These are phyloP conservation scores for Aspergillus conjunctus DNA, from an alignment of 495 filamentous ascomycete species.

Conservation along the genomic window DNA sequence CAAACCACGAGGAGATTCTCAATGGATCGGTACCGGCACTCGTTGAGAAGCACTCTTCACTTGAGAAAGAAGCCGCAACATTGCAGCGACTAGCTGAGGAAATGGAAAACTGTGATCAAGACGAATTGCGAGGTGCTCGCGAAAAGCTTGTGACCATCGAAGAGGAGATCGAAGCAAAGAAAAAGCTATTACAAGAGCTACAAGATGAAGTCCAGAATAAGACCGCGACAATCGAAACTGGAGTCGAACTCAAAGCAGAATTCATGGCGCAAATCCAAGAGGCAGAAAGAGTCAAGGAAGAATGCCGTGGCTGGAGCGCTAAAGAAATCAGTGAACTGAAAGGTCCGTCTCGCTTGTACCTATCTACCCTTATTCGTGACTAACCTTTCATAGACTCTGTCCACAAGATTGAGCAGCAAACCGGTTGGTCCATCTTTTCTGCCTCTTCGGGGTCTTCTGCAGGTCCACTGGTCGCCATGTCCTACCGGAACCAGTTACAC, in stretches of 20 bases:
- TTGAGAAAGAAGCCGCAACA: slow-evolving; percentile 62
- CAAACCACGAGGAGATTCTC: slow-evolving; percentile 67
- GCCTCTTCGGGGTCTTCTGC: slow-evolving; percentile 45
- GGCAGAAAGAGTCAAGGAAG: slow-evolving; percentile 80
- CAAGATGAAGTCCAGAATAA: slow-evolving; percentile 63
- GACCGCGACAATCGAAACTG: slow-evolving; percentile 58
- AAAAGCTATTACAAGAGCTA: slow-evolving; percentile 62
- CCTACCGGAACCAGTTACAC: slow-evolving; percentile 75
- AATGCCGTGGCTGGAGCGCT: slow-evolving; percentile 85
- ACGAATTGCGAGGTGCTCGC: slow-evolving; percentile 69
- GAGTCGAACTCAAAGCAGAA: slow-evolving; percentile 65
- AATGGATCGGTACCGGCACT: slow-evolving; percentile 65
- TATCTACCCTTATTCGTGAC: not conserved
- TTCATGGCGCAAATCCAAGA: slow-evolving; percentile 74
- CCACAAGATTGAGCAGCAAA: slow-evolving; percentile 63
- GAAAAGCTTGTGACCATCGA: slow-evolving; percentile 65
- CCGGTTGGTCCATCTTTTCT: slow-evolving; percentile 77
- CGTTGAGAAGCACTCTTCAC: slow-evolving; percentile 55
- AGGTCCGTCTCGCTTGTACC: slow-evolving; percentile 48
- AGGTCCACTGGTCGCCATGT: slow-evolving; percentile 68
- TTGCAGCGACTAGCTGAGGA: slow-evolving; percentile 73
- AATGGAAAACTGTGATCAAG: slow-evolving; percentile 75
- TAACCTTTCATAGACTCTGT: slow-evolving; percentile 58
- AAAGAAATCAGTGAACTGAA: slow-evolving; percentile 74
- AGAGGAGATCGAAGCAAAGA: slow-evolving; percentile 68